phyloP scores from a whole-genome alignment of 2,329 filamentous ascomycete species.

The Neodidymelliopsis sp. region DNA sequence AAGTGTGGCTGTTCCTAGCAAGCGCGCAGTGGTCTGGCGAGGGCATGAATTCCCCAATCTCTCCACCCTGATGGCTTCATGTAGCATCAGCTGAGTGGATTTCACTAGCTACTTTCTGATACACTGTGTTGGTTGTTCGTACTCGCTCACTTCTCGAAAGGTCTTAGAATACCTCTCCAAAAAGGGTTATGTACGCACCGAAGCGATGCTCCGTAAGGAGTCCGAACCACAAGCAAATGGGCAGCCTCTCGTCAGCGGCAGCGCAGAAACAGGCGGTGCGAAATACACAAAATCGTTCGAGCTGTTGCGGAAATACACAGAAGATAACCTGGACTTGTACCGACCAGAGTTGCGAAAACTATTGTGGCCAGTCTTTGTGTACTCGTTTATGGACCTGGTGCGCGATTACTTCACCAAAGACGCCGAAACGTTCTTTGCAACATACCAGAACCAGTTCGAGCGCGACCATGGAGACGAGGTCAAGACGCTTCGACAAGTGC shows the following conservation, averaged over 20 bases:
- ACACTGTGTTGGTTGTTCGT: not conserved
- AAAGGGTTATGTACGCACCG: constrained; percentile 91
- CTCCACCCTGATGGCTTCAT: not conserved
- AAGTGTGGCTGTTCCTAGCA: not conserved
- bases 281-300: constrained; percentile 80
- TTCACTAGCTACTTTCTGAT: not conserved
- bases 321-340: constrained; percentile 92
- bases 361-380: constrained; percentile 92
- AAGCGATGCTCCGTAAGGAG: constrained; percentile 90
- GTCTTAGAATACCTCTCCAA: constrained; percentile 96
- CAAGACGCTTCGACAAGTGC: constrained; percentile 75
- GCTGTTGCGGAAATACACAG: constrained; percentile 81
- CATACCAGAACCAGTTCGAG: constrained; percentile 74
- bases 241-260: constrained; percentile 70
- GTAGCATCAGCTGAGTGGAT: not conserved
- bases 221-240: constrained; percentile 86
- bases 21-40: not conserved
- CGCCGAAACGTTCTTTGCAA: constrained; percentile 74
- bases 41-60: too few species aligned
- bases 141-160: constrained; percentile 50
- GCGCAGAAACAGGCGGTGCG: constrained; percentile 73
- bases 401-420: constrained; percentile 75
- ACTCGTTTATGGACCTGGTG: constrained; percentile 85
- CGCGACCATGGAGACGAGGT: constrained; percentile 82
- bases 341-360: constrained; percentile 87